Base-by-base conservation (phyloP, 2,329 filamentous ascomycete genomes). In the Neurospora sp. region DNA sequence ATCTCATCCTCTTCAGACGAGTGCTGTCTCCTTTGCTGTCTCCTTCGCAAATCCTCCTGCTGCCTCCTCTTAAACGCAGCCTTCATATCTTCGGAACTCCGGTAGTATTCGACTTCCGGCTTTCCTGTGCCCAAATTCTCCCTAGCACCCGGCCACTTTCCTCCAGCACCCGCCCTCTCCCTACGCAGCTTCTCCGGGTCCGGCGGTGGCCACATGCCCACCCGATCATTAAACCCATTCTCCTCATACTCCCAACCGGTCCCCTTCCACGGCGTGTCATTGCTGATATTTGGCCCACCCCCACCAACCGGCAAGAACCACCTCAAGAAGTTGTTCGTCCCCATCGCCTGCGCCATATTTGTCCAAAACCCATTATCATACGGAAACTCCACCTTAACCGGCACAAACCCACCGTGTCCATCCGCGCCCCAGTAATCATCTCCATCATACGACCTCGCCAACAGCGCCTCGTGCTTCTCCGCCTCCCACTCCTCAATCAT, bases 401-500 rank as follows among this genome's bases (percentile, higher is more conserved):
- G 11, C 15, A 68, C 38, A 10, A 82, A 80, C 2, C 89, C 72
- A 70, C 73, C 76, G 13, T 81, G 82, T 69, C 84, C 81, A 36
- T 73, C 75, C 9, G 73, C 75, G 66, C 75, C 76, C 39, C 73
- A 74, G 46, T 72, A 74, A 2, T 70, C 76, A 5, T 70, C 43
- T 9, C 73, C 69, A 8, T 73, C 71, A 10, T 66, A 69, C 23
- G 73, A 72, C 19, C 86, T 82, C 28, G 82, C 80, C 33, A 89
- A 79, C 1, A 89, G 78, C 9, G 85, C 82, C 73, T 88, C 86
- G 78, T 91, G 89, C 0, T 88, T 83, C 73, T 91, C 88, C 66
- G 88, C 79, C 76, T 91, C 91, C 91, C 91, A 95, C 72, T 85
- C 85, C 80, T 96, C 93, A 75, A 96, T 96, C 78, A 91, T 93